Conservation (phyloP, 352 stramenopile genomes). For the Aphanomyces cochlioides region DNA sequence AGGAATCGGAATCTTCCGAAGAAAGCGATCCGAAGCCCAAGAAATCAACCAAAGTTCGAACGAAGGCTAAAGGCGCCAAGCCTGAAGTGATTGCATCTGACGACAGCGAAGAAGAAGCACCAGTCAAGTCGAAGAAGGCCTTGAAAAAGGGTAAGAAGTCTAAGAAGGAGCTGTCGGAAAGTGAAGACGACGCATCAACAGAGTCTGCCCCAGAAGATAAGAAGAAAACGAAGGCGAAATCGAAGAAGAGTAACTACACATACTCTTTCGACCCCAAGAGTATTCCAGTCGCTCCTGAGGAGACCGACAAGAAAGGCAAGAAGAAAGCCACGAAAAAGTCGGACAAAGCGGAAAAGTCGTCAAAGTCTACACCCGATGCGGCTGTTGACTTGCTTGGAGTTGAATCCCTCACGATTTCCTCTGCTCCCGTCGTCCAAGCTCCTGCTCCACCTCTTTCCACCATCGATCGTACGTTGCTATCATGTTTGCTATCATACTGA, state of each 20-base stretch:
- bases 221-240: constrained; percentile 26
- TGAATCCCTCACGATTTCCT: constrained; percentile 20
- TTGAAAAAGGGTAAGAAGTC: constrained; percentile 8
- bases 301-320: constrained; percentile 18
- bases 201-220: constrained; percentile 27
- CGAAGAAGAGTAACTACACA: constrained; percentile 10
- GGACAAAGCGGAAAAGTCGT: constrained; percentile 4
- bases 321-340: constrained; percentile 10
- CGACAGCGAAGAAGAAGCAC: background rate
- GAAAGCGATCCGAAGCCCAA: constrained; percentile 17
- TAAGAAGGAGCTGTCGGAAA: constrained; percentile 9
- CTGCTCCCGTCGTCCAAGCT: background rate
- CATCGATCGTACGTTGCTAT: constrained; percentile 23
- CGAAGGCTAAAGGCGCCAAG: background rate
- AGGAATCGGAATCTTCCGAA: background rate
- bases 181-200: constrained; percentile 7
- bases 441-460: constrained; percentile 6
- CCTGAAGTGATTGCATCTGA: constrained; percentile 10
- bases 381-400: constrained; percentile 24
- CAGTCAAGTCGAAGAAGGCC: constrained; percentile 15
- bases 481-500: too few relatives aligned
- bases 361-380: background rate
- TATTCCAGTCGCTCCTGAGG: background rate
- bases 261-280: constrained; percentile 24
- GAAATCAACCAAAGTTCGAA: constrained; percentile 13